These are phyloP conservation scores for Fusarium dlaminii DNA, from an alignment of 2,329 filamentous ascomycete species.

Conservation along the genomic window DNA sequence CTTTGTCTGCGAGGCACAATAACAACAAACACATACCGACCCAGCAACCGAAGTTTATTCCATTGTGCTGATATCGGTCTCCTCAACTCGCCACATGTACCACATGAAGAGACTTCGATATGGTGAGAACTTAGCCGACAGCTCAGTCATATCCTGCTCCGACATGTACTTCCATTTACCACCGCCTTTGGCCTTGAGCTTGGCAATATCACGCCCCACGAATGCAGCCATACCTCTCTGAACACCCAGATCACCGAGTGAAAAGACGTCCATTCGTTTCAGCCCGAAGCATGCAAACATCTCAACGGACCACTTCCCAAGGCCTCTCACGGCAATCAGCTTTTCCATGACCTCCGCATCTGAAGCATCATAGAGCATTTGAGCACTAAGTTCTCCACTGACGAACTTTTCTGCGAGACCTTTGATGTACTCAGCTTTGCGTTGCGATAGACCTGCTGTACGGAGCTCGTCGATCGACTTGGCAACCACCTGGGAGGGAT, in stretches of 20 bases:
- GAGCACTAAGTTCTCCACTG: constrained; percentile 76
- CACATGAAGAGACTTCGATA: constrained; percentile 97
- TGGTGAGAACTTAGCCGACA: constrained; percentile 81
- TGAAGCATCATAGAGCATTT: constrained; percentile 78
- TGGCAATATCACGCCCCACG: constrained; percentile 81
- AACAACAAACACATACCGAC: constrained; percentile 24
- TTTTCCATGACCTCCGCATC: constrained; percentile 88
- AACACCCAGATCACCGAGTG: constrained; percentile 89
- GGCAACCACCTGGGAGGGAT: constrained; percentile 75
- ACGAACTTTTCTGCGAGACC: constrained; percentile 86
- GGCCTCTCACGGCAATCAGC: constrained; percentile 84
- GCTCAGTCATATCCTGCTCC: constrained; percentile 89
- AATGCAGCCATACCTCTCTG: constrained; percentile 95
- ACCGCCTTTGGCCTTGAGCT: constrained; percentile 79
- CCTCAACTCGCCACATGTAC: constrained; percentile 94
- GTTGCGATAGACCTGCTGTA: constrained; percentile 87
- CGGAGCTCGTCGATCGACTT: constrained; percentile 74
- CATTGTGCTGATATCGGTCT: constrained; percentile 76
- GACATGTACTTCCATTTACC: constrained; percentile 99
- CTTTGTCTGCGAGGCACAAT: neutral
- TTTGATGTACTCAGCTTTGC: constrained; percentile 94
- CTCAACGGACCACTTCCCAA: constrained; percentile 92
- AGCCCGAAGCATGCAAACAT: constrained; percentile 99
- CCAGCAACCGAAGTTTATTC: constrained; percentile 48
- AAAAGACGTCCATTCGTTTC: constrained; percentile 94